These are phyloP conservation scores for Jatropha podagrica DNA, from an alignment of 441 rosid species.

Conservation along the genomic window DNA sequence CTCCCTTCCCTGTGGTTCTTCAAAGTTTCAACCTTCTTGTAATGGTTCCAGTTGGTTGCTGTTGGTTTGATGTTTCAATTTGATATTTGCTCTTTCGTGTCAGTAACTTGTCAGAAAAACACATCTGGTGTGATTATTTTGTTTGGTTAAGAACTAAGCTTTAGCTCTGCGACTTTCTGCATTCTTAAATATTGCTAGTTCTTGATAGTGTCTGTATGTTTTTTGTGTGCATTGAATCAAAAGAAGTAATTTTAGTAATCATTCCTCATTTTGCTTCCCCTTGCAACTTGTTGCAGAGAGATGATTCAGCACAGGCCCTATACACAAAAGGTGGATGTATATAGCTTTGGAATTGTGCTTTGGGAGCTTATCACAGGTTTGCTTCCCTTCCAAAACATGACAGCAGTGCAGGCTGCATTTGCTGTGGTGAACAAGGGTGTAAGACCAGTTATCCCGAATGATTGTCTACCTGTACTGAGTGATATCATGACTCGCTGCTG, in stretches of 20 bases:
- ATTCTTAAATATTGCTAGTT: background rate
- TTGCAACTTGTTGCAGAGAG: constrained; percentile 58
- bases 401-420: constrained; percentile 99
- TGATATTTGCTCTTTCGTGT: too few relatives aligned
- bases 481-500: constrained; percentile 95
- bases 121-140: too few relatives aligned
- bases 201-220: background rate
- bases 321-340: constrained; percentile 92
- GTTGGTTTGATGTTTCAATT: too few relatives aligned
- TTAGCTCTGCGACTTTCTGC: background rate
- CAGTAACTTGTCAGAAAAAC: too few relatives aligned
- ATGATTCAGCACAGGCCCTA: constrained; percentile 98
- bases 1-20: too few relatives aligned
- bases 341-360: constrained; percentile 93
- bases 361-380: constrained; percentile 95
- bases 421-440: constrained; percentile 95
- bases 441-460: constrained; percentile 81
- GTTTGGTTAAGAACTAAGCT: too few relatives aligned
- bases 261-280: background rate
- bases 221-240: background rate
- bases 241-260: constrained; percentile 3
- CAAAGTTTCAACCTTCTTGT: too few relatives aligned
- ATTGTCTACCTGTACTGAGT: constrained; percentile 76
- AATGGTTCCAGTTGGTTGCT: too few relatives aligned
- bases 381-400: constrained; percentile 94